Evolutionary conservation across 192 early-diverging fungal genomes (phyloP).

Genomic region (Backusella tarrabulga): DNA sequence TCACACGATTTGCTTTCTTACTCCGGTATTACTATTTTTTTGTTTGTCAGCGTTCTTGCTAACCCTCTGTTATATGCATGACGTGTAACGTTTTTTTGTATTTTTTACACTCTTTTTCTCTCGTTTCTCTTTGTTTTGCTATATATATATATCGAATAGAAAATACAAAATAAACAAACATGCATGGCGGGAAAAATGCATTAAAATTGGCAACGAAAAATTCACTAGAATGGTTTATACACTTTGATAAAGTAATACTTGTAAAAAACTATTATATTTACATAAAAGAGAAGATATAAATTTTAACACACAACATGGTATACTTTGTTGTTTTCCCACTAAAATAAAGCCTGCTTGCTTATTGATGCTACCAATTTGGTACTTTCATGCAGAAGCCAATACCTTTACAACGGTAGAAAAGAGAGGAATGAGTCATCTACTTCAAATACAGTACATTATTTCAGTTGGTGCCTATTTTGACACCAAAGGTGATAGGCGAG

Average conservation of each 20-base stretch:
- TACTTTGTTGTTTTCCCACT: not conserved
- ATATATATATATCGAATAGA: not conserved
- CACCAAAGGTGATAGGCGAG: not conserved
- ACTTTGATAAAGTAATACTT: not conserved
- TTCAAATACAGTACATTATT: not conserved
- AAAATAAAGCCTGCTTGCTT: not conserved
- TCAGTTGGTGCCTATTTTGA: not conserved
- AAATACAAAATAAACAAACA: not conserved
- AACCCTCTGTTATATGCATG: not conserved
- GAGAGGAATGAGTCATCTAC: not conserved
- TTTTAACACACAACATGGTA: not conserved
- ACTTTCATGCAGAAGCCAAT: too few relatives aligned
- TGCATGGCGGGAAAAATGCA: not conserved
- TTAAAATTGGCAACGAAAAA: not conserved
- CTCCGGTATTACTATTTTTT: not conserved
- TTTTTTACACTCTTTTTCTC: not conserved
- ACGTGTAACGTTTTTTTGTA: not conserved
- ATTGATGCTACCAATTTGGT: too few relatives aligned
- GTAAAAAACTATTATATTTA: not conserved
- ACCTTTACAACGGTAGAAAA: not conserved
- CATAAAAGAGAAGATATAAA: not conserved
- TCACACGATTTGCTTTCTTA: conserved; percentile 1
- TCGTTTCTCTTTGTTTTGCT: not conserved
- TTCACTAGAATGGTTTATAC: not conserved
- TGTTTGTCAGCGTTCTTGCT: not conserved